A percentile compares a stretch with the other conserved stretches of the same genome.
phyloP scores from a whole-genome alignment of 2,329 filamentous ascomycete species.

The Colletotrichum gigasporum region DNA sequence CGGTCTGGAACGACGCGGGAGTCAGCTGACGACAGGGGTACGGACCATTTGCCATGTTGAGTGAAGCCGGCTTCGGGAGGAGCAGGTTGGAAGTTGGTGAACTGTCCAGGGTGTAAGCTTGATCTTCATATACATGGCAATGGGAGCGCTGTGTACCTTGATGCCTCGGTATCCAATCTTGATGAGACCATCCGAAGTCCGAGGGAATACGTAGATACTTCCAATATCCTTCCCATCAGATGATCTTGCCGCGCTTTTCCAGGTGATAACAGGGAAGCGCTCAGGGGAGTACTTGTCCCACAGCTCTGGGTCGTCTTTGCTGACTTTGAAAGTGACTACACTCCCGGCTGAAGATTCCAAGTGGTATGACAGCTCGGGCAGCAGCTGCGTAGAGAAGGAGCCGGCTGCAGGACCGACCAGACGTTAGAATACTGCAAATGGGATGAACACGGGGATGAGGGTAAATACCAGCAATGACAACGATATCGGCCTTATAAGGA shows the following conservation, averaged over 20 bases:
- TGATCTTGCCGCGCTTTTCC: constrained; percentile 41
- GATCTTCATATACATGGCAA: constrained; percentile 51
- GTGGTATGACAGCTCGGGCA: constrained; percentile 34
- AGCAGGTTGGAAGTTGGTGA: constrained; percentile 42
- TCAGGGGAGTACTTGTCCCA: constrained; percentile 46
- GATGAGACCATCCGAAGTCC: constrained; percentile 36
- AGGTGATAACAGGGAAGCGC: constrained; percentile 42
- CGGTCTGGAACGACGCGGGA: constrained; percentile 35
- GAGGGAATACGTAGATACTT: constrained; percentile 40
- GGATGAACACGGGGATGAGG: too few relatives aligned
- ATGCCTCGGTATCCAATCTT: constrained; percentile 42
- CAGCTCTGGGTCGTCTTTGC: constrained; percentile 34
- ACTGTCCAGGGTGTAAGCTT: constrained; percentile 21
- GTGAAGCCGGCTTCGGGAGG: constrained; percentile 38
- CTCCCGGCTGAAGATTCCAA: constrained; percentile 36
- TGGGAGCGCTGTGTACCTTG: constrained; percentile 50
- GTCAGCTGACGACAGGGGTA: constrained; percentile 38
- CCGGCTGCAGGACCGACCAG: too few relatives aligned
- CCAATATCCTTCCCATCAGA: constrained; percentile 39
- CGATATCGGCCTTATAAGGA: constrained; percentile 42
- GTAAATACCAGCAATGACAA: constrained; percentile 47
- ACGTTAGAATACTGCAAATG: too few relatives aligned
- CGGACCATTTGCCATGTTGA: constrained; percentile 42
- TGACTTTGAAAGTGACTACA: constrained; percentile 33
- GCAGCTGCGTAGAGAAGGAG: constrained; percentile 42